Conservation (phyloP, 2,329 filamentous ascomycete genomes). For the Plenodomus tracheiphilus region DNA sequence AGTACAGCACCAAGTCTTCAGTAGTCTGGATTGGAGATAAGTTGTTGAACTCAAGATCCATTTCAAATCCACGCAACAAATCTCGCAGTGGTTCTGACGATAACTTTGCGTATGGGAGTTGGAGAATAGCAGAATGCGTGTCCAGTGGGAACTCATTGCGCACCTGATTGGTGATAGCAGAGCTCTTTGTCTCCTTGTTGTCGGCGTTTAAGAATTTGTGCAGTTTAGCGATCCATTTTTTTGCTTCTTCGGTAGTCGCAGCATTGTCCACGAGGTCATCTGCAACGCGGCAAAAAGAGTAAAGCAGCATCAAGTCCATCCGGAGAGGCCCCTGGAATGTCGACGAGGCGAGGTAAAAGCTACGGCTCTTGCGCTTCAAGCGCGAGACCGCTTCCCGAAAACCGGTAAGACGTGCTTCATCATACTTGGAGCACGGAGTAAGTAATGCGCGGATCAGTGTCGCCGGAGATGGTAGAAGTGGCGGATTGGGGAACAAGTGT, state of each 20-base stretch:
- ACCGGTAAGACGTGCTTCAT: constrained; percentile 60
- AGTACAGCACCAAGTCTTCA: constrained; percentile 64
- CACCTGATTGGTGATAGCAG: constrained; percentile 41
- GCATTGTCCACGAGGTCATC: constrained; percentile 75
- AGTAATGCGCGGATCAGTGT: constrained; percentile 59
- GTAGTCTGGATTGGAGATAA: constrained; percentile 60
- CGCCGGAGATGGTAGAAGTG: constrained; percentile 54
- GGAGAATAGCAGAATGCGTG: constrained; percentile 58
- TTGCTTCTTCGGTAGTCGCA: constrained; percentile 55
- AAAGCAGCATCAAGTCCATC: constrained; percentile 69
- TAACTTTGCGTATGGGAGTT: constrained; percentile 62
- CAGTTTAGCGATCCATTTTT: constrained; percentile 62
- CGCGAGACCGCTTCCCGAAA: constrained; percentile 62
- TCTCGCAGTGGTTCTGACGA: constrained; percentile 64
- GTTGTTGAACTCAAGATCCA: constrained; percentile 62
- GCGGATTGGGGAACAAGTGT: constrained; percentile 56
- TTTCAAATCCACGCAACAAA: constrained; percentile 69
- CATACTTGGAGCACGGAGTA: constrained; percentile 55
- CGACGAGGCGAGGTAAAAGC: constrained; percentile 73
- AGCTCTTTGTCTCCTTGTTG: constrained; percentile 15
- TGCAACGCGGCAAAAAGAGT: constrained; percentile 73
- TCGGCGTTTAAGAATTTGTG: constrained; percentile 62
- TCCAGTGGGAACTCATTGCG: constrained; percentile 56
- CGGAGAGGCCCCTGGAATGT: constrained; percentile 69
- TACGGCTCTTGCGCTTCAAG: constrained; percentile 67